Evolutionary conservation across 2,329 filamentous ascomycete species (phyloP).

Genomic region (Orbilia quercus): DNA sequence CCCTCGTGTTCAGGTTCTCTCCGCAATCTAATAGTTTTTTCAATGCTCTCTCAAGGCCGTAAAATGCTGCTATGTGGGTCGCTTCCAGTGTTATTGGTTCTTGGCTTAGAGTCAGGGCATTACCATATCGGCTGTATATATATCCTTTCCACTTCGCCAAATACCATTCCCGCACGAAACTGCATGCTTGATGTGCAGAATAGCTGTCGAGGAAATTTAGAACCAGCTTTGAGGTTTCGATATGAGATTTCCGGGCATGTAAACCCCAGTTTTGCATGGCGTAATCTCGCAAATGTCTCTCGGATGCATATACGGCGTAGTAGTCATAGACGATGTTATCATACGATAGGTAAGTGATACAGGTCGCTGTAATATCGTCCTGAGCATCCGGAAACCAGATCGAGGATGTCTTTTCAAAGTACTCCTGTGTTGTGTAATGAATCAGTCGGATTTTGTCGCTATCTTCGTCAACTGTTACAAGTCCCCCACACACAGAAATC

Average conservation of each 20-base stretch:
- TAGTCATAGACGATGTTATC: too few species aligned
- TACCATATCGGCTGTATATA: too few species aligned
- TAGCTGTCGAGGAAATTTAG: neutral
- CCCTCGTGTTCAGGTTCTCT: neutral
- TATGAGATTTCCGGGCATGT: conserved; percentile 11
- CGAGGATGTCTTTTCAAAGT: conserved; percentile 6
- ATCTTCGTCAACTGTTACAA: conserved; percentile 15
- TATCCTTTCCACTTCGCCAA: too few species aligned
- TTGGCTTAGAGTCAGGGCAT: too few species aligned
- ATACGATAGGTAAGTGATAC: conserved; percentile 30
- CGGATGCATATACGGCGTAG: neutral
- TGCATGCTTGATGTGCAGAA: neutral
- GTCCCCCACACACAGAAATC: conserved; percentile 13
- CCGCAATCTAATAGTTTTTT: neutral
- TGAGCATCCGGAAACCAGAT: conserved; percentile 20
- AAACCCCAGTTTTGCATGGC: neutral
- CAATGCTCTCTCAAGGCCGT: conserved; percentile 2
- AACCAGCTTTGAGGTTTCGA: neutral
- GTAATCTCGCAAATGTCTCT: neutral
- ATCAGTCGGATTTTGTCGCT: conserved; percentile 19
- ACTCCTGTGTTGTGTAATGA: conserved; percentile 34
- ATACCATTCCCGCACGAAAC: neutral
- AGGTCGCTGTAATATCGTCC: conserved; percentile 3
- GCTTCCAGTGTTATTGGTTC: too few species aligned
- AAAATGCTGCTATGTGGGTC: conserved; percentile 6